Base-by-base conservation (phyloP, 1,139 yeast species). In the Spathaspora sp. region DNA sequence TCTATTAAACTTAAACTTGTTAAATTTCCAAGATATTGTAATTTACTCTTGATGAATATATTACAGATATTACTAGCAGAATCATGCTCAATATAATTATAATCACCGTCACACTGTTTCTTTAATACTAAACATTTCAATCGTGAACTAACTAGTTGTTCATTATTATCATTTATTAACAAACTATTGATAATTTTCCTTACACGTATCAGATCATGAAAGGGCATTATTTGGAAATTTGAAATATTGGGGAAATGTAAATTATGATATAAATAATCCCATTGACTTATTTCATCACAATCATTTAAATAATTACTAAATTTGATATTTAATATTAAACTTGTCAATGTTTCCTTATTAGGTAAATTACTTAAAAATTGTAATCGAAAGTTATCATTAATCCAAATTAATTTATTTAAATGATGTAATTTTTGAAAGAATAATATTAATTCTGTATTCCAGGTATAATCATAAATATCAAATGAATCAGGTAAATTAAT, bases 401-500 rank as follows among this genome's bases (percentile, higher is more conserved):
- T 49, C 78, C 78, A 73, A 6, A 62, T 54, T 29, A 73, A 52
- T 43, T 61, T 64, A 5, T 49, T 55, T 25, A 72, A 50, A 31
- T 57, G 54, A 15, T 33, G 13, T 42, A 65, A 51, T 7, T 50
- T 51, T 5, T 38, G 24, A 45, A 70, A 68, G 42, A 68, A 63
- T 2, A 40, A 45, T 5, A 48, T 39, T 11, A 65, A 48, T 24
- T 45, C 52, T 11, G 51, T 48, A 41, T 60, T 56, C 20, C 65
- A 48, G 4, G 61, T 63, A 33, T 56, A 54, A 44, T 70, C 72
- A 50, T 65, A 63, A 5, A 67, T 53, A 45, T 66, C 68, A 10
- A 70, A 55, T 10, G 72, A 64, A 44, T 71, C 75, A 0, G 77
- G 77, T 13, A 73, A 51, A 31, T 55, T 51, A 9, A 65, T 54